phyloP scores from a whole-genome alignment of 2,329 filamentous ascomycete species.

The Apiospora pterosperma region DNA sequence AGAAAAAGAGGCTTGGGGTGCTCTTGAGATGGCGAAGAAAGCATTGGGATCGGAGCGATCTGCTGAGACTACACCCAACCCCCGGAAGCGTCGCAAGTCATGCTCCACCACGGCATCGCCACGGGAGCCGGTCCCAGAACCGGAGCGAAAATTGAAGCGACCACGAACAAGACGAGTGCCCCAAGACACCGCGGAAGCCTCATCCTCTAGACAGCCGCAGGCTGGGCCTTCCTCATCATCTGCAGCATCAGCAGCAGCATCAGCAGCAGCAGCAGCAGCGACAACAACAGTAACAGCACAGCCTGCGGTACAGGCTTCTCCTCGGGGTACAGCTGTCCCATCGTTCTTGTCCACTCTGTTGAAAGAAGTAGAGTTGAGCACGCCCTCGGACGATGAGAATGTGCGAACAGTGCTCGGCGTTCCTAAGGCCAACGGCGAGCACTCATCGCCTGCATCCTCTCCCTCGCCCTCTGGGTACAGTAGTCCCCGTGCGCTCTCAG shows the following conservation, averaged over 20 bases:
- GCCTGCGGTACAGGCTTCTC: background rate
- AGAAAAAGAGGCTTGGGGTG: slow-evolving; percentile 83
- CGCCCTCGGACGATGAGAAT: slow-evolving; percentile 55
- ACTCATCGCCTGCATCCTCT: slow-evolving; percentile 65
- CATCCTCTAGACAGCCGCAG: slow-evolving; percentile 35
- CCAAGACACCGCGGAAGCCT: slow-evolving; percentile 37
- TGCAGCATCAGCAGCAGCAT: slow-evolving; percentile 11
- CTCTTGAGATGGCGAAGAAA: slow-evolving; percentile 80
- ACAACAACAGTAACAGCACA: background rate
- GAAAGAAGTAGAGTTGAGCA: slow-evolving; percentile 76
- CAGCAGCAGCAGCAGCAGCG: background rate
- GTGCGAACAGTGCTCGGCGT: slow-evolving; percentile 36
- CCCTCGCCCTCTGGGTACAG: slow-evolving; percentile 61
- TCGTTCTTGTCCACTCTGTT: slow-evolving; percentile 85
- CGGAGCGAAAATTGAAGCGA: slow-evolving; percentile 81
- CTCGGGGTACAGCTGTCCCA: slow-evolving; percentile 43
- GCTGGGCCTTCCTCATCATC: slow-evolving; percentile 4
- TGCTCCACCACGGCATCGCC: slow-evolving; percentile 70
- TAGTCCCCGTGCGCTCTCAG: slow-evolving; percentile 64
- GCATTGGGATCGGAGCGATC: slow-evolving; percentile 46
- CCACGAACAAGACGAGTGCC: slow-evolving; percentile 72
- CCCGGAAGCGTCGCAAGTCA: slow-evolving; percentile 67
- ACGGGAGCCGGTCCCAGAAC: slow-evolving; percentile 63
- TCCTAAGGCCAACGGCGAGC: slow-evolving; percentile 27
- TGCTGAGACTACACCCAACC: slow-evolving; percentile 40